phyloP scores from a whole-genome alignment of 495 filamentous ascomycete genomes.

The Penicillium paradoxum region DNA sequence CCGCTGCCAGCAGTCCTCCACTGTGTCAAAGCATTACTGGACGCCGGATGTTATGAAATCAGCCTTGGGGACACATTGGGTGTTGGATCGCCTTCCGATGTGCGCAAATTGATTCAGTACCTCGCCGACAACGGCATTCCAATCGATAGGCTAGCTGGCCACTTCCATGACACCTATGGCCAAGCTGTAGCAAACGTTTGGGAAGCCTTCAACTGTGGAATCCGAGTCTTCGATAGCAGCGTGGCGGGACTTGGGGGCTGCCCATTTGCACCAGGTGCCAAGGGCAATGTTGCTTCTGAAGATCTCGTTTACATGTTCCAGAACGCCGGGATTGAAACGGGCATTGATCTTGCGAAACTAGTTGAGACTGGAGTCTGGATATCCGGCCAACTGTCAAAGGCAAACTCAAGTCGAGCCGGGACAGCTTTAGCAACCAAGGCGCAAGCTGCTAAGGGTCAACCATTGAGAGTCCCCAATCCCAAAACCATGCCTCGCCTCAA shows the following conservation, averaged over 20 bases:
- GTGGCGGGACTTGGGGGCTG: constrained; percentile 44
- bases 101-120: constrained; percentile 25
- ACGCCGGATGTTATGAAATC: constrained; percentile 42
- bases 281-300: constrained; percentile 42
- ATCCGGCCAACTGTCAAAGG: constrained; percentile 22
- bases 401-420: constrained; percentile 31
- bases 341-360: constrained; percentile 31
- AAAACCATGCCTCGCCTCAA: not conserved
- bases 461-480: not conserved
- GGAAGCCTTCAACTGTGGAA: constrained; percentile 35
- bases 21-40: constrained; percentile 28
- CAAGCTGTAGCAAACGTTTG: constrained; percentile 41
- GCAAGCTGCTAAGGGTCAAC: not conserved
- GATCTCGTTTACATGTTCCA: constrained; percentile 42
- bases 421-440: constrained; percentile 21
- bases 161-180: constrained; percentile 47
- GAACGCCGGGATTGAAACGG: constrained; percentile 34
- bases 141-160: constrained; percentile 30
- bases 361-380: constrained; percentile 37
- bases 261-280: constrained; percentile 44
- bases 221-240: constrained; percentile 42
- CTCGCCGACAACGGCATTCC: constrained; percentile 26
- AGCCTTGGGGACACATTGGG: constrained; percentile 44
- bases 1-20: constrained; percentile 26
- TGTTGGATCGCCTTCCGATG: constrained; percentile 30